Conservation (phyloP, 2,329 filamentous ascomycete species). For the Hymenoscyphus fructigenus region DNA sequence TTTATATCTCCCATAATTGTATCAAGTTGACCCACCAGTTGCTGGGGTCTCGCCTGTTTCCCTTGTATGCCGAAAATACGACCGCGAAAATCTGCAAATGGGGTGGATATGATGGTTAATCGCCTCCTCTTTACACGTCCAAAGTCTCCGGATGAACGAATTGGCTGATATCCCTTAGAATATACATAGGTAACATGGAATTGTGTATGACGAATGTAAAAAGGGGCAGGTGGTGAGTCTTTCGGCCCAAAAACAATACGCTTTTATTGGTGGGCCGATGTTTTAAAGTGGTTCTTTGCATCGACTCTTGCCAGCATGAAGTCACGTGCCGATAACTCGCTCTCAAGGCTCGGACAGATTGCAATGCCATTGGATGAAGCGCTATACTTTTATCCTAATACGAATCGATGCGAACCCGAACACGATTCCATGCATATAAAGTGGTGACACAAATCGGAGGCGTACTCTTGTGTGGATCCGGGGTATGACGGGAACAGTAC, state of each 20-base stretch:
- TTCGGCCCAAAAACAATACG: too few species aligned
- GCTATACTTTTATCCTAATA: not conserved
- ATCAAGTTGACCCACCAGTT: not conserved
- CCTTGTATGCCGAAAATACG: not conserved
- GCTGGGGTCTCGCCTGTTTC: not conserved
- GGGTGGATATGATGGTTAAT: not conserved
- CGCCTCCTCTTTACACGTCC: not conserved
- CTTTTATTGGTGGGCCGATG: too few species aligned
- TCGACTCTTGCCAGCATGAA: too few species aligned
- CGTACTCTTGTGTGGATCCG: too few species aligned
- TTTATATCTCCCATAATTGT: not conserved
- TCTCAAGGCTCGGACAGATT: not conserved
- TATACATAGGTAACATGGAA: too few species aligned
- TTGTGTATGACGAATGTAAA: too few species aligned
- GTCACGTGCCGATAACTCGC: too few species aligned
- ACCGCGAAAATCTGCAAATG: not conserved
- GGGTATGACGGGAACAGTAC: too few species aligned
- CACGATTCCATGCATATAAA: not conserved
- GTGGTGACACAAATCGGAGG: too few species aligned
- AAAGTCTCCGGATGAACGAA: not conserved
- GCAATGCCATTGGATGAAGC: not conserved
- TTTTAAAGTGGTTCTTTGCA: too few species aligned
- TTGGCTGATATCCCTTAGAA: not conserved
- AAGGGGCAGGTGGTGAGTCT: too few species aligned
- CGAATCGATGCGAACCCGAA: not conserved